Evolutionary conservation across 495 filamentous ascomycete species (phyloP).

Genomic region (Trypethelium eluteriae): DNA sequence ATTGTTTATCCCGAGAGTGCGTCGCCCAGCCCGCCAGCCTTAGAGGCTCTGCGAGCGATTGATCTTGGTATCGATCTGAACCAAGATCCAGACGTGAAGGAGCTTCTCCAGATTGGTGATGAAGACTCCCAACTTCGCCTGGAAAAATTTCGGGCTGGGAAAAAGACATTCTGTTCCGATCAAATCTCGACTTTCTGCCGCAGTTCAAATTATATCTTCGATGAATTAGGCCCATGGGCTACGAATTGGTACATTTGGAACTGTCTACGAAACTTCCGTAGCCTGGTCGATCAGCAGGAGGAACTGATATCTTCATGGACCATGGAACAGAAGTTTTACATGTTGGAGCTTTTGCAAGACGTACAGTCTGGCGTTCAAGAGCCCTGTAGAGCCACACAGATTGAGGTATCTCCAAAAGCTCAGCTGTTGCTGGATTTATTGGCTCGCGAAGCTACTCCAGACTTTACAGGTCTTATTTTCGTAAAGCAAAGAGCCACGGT

Average conservation of each 20-base stretch:
- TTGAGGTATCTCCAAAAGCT: constrained; percentile 48
- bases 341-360: constrained; percentile 45
- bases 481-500: constrained; percentile 65
- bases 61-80: constrained; percentile 49
- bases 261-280: constrained; percentile 32
- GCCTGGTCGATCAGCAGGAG: constrained; percentile 32
- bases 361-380: constrained; percentile 33
- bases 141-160: constrained; percentile 40
- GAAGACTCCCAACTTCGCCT: constrained; percentile 28
- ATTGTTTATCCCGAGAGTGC: constrained; percentile 39
- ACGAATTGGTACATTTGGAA: constrained; percentile 60
- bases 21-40: constrained; percentile 22
- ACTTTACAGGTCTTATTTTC: constrained; percentile 69
- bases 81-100: constrained; percentile 63
- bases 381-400: constrained; percentile 17
- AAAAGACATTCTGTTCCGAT: constrained; percentile 55
- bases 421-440: constrained; percentile 49
- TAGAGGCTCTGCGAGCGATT: constrained; percentile 23
- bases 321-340: constrained; percentile 53
- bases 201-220: constrained; percentile 45
- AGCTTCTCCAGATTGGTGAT: constrained; percentile 38
- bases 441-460: constrained; percentile 35
- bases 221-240: constrained; percentile 67
- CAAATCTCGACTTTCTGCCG: constrained; percentile 54
- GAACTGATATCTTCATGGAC: constrained; percentile 38